Percentiles rank a stretch among this genome's conserved stretches.
Evolutionary conservation across 495 filamentous ascomycete species (phyloP).

Genomic region (Podospora comata): DNA sequence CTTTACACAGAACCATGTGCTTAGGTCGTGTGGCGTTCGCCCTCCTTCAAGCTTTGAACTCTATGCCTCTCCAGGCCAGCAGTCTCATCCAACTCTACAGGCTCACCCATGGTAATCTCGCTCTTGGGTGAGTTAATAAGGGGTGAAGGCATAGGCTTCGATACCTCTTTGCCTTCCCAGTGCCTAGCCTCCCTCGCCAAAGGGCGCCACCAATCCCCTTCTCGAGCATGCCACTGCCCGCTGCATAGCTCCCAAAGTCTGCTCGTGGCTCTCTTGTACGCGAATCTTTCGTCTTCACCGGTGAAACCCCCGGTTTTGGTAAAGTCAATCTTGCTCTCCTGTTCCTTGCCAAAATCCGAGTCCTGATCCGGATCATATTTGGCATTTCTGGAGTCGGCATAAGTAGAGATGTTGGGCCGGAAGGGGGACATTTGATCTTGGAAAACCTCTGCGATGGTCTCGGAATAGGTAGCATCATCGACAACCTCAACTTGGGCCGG

Average conservation of each 20-base stretch:
- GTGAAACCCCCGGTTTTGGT: conserved; percentile 56
- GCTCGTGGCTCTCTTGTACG: conserved; percentile 63
- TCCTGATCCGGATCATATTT: conserved; percentile 49
- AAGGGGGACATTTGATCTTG: conserved; percentile 68
- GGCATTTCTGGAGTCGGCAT: conserved; percentile 40
- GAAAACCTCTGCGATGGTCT: conserved; percentile 67
- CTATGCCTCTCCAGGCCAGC: conserved; percentile 36
- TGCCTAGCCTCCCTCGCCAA: conserved; percentile 53
- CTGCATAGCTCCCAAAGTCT: conserved; percentile 70
- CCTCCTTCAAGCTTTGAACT: not conserved
- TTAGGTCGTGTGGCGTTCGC: not conserved
- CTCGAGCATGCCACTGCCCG: conserved; percentile 58
- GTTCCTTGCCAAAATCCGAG: conserved; percentile 41
- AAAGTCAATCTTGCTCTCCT: conserved; percentile 47
- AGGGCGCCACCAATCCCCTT: conserved; percentile 63
- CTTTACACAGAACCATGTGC: no score
- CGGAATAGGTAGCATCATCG: conserved; percentile 56
- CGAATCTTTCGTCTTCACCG: conserved; percentile 70
- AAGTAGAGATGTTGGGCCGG: conserved; percentile 64
- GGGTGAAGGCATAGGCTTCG: conserved; percentile 21
- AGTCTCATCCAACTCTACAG: conserved; percentile 42
- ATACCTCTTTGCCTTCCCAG: conserved; percentile 50
- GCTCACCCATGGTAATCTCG: conserved; percentile 37
- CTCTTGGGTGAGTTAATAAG: conserved; percentile 5
- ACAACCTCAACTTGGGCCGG: not conserved